phyloP scores from a whole-genome alignment of 768 basidiomycete genomes.

The Calocybe cyanea region DNA sequence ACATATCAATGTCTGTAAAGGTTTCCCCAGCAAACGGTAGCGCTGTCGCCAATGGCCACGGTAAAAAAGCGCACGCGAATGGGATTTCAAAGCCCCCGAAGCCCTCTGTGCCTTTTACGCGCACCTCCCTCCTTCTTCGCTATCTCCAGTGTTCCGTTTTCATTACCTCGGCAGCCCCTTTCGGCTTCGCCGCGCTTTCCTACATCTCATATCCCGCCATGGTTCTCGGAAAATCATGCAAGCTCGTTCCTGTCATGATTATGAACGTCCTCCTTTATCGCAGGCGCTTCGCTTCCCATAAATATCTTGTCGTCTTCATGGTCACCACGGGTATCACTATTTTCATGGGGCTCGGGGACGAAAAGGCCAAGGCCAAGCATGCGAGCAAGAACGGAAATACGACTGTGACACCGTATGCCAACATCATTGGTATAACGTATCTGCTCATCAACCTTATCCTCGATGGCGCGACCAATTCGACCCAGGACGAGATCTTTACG shows the following conservation, averaged over 20 bases:
- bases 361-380: slow-evolving; percentile 38
- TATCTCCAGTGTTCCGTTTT: slow-evolving; percentile 85
- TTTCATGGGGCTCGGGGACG: slow-evolving; percentile 87
- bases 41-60: slow-evolving; percentile 21
- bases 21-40: slow-evolving; percentile 18
- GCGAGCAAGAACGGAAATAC: slow-evolving; percentile 34
- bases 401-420: slow-evolving; percentile 42
- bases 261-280: slow-evolving; percentile 97
- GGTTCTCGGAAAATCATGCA: slow-evolving; percentile 98
- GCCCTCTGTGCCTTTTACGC: slow-evolving; percentile 31
- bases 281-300: slow-evolving; percentile 87
- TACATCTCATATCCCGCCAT: slow-evolving; percentile 98
- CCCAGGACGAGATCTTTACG: slow-evolving; percentile 94
- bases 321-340: slow-evolving; percentile 89
- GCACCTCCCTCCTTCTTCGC: slow-evolving; percentile 53
- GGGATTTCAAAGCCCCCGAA: slow-evolving; percentile 28
- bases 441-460: slow-evolving; percentile 83
- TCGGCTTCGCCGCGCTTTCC: slow-evolving; percentile 91
- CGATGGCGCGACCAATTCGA: slow-evolving; percentile 92
- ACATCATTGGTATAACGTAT: slow-evolving; percentile 69
- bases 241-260: slow-evolving; percentile 96
- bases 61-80: slow-evolving; percentile 31
- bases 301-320: slow-evolving; percentile 92
- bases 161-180: slow-evolving; percentile 89
- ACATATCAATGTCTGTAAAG: slow-evolving; percentile 23